Conservation (phyloP, 148 eudicot species). For the Vaccinium corymbosum region DNA sequence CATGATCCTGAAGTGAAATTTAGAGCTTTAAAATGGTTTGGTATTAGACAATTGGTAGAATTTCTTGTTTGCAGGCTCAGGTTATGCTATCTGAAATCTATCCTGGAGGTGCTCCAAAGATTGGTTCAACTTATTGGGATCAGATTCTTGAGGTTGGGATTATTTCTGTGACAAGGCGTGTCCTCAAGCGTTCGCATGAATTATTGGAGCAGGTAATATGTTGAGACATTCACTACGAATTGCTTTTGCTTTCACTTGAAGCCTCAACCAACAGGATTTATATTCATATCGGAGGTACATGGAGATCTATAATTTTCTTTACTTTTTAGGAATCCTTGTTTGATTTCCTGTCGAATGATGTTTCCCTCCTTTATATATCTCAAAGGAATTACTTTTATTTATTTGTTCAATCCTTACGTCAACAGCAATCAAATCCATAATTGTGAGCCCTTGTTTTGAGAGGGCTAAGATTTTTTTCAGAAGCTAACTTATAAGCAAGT, state of each 20-base stretch:
- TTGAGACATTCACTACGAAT: background rate
- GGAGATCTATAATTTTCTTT: background rate
- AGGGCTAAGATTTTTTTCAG: background rate
- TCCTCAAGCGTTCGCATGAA: slow-evolving; percentile 76
- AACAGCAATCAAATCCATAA: background rate
- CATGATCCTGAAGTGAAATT: background rate
- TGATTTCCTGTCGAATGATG: background rate
- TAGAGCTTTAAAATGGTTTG: slow-evolving; percentile 13
- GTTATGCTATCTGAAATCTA: slow-evolving; percentile 90
- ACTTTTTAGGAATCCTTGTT: background rate
- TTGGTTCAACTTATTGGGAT: slow-evolving; percentile 86
- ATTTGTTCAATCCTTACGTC: background rate
- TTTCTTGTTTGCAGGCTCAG: slow-evolving; percentile 65
- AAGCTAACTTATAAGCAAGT: background rate
- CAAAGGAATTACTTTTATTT: background rate
- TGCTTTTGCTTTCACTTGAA: background rate
- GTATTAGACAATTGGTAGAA: slow-evolving; percentile 4
- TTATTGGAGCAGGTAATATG: slow-evolving; percentile 62
- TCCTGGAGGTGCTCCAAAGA: slow-evolving; percentile 88
- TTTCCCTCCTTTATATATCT: background rate
- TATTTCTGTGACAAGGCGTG: slow-evolving; percentile 79
- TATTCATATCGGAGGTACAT: background rate
- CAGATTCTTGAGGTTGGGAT: slow-evolving; percentile 88
- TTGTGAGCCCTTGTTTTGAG: background rate
- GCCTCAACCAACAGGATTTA: background rate